phyloP scores from a whole-genome alignment of 106 monocot genomes.

The Dactylorhiza incarnata region DNA sequence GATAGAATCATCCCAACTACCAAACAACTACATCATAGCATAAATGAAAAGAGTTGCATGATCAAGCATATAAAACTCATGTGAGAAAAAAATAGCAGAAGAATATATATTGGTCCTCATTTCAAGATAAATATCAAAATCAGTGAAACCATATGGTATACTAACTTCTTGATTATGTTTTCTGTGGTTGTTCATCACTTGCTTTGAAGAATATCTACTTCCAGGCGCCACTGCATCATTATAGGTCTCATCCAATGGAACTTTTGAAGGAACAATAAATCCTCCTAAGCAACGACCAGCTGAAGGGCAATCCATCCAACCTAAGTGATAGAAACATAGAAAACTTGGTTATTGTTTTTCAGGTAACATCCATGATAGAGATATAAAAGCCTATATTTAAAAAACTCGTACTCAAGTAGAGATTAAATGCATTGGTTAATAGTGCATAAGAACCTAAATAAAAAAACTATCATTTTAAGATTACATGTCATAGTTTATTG shows the following conservation, averaged over 20 bases:
- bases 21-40: neutral
- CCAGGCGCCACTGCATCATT: constrained; percentile 75
- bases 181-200: constrained; percentile 67
- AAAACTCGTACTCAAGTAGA: neutral
- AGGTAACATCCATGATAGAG: neutral
- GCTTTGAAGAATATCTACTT: constrained; percentile 87
- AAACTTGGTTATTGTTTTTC: neutral
- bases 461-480: neutral
- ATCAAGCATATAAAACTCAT: neutral
- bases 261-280: constrained; percentile 85
- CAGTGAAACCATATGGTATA: constrained; percentile 6
- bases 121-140: neutral
- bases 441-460: too few relatives aligned
- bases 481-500: neutral
- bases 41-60: neutral
- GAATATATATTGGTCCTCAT: neutral
- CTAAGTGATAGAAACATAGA: constrained; percentile 24
- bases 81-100: neutral
- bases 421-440: neutral
- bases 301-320: constrained; percentile 92
- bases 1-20: neutral
- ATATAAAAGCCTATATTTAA: neutral
- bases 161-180: constrained; percentile 72
- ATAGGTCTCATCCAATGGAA: constrained; percentile 87
- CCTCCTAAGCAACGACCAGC: constrained; percentile 57